Evolutionary conservation across 345 rosid genomes (phyloP).

Genomic region (Aquilaria sinensis): DNA sequence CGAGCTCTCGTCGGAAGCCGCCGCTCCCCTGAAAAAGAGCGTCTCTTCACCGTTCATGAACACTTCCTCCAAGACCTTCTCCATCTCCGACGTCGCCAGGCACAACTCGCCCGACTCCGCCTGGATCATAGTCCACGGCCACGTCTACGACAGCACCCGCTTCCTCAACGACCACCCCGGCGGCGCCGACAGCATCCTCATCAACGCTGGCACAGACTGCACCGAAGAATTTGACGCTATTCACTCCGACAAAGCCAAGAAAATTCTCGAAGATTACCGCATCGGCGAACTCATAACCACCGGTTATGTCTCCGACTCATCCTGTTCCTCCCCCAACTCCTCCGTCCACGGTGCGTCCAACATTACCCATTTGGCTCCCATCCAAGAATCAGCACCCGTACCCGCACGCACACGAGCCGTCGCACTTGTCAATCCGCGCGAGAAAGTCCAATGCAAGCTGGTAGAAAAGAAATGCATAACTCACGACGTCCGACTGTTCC

Average conservation of each 20-base stretch:
- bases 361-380: conserved; percentile 41
- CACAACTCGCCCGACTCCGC: conserved; percentile 73
- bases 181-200: conserved; percentile 74
- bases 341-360: conserved; percentile 61
- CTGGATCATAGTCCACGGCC: conserved; percentile 94
- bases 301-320: conserved; percentile 53
- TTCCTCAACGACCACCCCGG: conserved; percentile 95
- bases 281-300: conserved; percentile 68
- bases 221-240: conserved; percentile 95
- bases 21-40: conserved; percentile 59
- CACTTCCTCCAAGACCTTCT: conserved; percentile 50
- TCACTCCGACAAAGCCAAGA: conserved; percentile 89
- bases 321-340: conserved; percentile 50
- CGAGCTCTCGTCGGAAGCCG: conserved; percentile 45
- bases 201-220: conserved; percentile 89
- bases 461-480: conserved; percentile 63
- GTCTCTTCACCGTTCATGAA: conserved; percentile 92
- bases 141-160: conserved; percentile 82
- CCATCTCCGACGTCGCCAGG: conserved; percentile 60
- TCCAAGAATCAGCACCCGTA: conserved; percentile 39
- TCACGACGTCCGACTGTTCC: conserved; percentile 57
- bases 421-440: conserved; percentile 70
- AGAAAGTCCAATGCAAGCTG: conserved; percentile 74
- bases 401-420: conserved; percentile 23
- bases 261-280: conserved; percentile 64